phyloP scores from a whole-genome alignment of 2,329 filamentous ascomycete genomes.

The Colletotrichum sp. region DNA sequence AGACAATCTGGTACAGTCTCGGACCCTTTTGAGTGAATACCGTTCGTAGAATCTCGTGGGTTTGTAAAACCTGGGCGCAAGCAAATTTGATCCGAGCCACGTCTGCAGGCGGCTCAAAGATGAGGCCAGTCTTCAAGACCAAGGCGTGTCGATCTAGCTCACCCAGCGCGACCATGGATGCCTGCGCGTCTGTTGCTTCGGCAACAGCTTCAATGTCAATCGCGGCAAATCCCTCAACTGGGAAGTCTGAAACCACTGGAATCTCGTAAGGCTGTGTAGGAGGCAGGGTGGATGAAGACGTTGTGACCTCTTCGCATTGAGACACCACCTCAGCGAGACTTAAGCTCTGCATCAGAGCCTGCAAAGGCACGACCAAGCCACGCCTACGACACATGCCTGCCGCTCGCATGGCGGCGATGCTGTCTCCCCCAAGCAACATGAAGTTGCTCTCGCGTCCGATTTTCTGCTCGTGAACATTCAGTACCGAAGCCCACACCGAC shows the following conservation, averaged over 20 bases:
- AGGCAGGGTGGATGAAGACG: not conserved
- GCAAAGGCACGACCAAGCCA: not conserved
- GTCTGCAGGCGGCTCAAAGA: not conserved
- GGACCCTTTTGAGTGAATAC: not conserved
- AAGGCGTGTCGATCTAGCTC: not conserved
- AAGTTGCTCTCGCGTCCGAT: not conserved
- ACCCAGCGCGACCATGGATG: not conserved
- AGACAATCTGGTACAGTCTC: not conserved
- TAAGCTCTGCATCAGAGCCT: not conserved
- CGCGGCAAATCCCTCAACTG: not conserved
- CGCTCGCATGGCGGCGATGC: not conserved
- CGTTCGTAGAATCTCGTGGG: not conserved
- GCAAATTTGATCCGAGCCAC: not conserved
- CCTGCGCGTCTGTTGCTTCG: not conserved
- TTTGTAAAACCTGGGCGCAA: not conserved
- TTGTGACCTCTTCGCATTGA: not conserved
- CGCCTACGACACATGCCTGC: not conserved
- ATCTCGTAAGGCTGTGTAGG: not conserved
- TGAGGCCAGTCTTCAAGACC: not conserved
- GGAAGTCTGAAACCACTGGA: not conserved
- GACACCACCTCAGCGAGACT: not conserved
- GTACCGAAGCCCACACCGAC: not conserved
- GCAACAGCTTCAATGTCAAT: not conserved
- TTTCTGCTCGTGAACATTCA: not conserved
- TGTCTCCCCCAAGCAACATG: not conserved